Conservation (phyloP, 1,284 basidiomycete genomes). For the Ustilago esculenta region DNA sequence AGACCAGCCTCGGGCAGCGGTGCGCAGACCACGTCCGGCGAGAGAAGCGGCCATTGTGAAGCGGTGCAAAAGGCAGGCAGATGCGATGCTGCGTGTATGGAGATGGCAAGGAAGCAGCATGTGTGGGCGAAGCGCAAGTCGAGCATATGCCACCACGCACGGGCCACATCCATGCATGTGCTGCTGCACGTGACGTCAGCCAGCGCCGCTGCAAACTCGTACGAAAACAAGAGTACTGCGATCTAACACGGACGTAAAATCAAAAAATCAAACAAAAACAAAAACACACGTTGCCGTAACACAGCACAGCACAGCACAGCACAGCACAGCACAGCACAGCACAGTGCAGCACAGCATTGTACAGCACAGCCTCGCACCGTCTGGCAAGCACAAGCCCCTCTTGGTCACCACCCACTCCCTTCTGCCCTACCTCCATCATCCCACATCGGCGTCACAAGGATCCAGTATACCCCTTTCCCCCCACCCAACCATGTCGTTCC, state of each 20-base stretch:
- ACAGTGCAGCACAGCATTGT: not conserved
- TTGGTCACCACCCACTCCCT: not conserved
- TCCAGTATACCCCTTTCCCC: conserved; percentile 18
- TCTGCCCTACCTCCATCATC: conserved; percentile 1
- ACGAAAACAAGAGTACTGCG: not conserved
- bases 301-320: conserved; percentile 3
- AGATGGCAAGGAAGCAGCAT: not conserved
- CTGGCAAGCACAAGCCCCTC: not conserved
- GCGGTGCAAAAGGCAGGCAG: not conserved
- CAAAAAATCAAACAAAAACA: not conserved
- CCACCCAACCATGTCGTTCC: conserved; percentile 52
- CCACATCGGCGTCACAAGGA: conserved; percentile 5
- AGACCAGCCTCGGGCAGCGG: conserved; percentile 23
- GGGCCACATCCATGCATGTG: conserved; percentile 20
- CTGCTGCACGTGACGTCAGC: conserved; percentile 36
- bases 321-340: not conserved
- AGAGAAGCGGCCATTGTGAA: conserved; percentile 17
- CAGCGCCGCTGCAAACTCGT: no score
- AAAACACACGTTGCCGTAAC: conserved; percentile 9
- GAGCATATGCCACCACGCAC: conserved; percentile 11
- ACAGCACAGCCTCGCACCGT: not conserved
- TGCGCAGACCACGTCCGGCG: conserved; percentile 23
- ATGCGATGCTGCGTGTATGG: not conserved
- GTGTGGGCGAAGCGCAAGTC: conserved; percentile 19
- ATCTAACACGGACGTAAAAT: conserved; percentile 13